These are phyloP conservation scores for Chimonanthus praecox DNA, from an alignment of 164 flowering plant genomes.

Conservation along the genomic window DNA sequence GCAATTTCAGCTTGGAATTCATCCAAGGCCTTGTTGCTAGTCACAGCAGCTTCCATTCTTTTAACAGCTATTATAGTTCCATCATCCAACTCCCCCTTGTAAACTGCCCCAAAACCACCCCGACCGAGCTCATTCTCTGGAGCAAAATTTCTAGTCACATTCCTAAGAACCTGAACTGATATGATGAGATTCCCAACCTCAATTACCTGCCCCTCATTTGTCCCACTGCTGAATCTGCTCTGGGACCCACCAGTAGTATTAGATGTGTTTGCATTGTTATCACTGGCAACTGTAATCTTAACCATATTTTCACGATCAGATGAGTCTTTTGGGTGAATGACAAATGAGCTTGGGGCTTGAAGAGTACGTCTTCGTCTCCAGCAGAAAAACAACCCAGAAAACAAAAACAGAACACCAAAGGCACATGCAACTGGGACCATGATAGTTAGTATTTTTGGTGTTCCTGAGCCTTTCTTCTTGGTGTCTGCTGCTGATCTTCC, in stretches of 20 bases:
- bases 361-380: slow-evolving; percentile 29
- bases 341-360: slow-evolving; percentile 32
- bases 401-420: slow-evolving; percentile 17
- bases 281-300: slow-evolving; percentile 44
- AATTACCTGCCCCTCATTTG: slow-evolving; percentile 31
- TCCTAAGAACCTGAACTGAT: slow-evolving; percentile 62
- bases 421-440: slow-evolving; percentile 24
- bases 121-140: slow-evolving; percentile 66
- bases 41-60: slow-evolving; percentile 68
- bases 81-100: slow-evolving; percentile 66
- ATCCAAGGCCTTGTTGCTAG: slow-evolving; percentile 52
- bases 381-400: slow-evolving; percentile 18
- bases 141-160: slow-evolving; percentile 59
- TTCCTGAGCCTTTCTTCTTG: slow-evolving; percentile 6
- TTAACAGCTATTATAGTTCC: slow-evolving; percentile 77
- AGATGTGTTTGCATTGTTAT: slow-evolving; percentile 29
- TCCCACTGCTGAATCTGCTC: slow-evolving; percentile 29
- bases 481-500: neutral
- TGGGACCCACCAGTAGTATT: slow-evolving; percentile 28
- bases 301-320: slow-evolving; percentile 42
- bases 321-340: slow-evolving; percentile 56
- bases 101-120: slow-evolving; percentile 79
- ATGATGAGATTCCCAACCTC: slow-evolving; percentile 54
- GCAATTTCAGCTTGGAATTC: slow-evolving; percentile 77
- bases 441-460: slow-evolving; percentile 15